Percentiles rank a stretch among this genome's conserved stretches.
Conservation (phyloP, 2,329 filamentous ascomycete species). For the Chalaropsis thielavioides region DNA sequence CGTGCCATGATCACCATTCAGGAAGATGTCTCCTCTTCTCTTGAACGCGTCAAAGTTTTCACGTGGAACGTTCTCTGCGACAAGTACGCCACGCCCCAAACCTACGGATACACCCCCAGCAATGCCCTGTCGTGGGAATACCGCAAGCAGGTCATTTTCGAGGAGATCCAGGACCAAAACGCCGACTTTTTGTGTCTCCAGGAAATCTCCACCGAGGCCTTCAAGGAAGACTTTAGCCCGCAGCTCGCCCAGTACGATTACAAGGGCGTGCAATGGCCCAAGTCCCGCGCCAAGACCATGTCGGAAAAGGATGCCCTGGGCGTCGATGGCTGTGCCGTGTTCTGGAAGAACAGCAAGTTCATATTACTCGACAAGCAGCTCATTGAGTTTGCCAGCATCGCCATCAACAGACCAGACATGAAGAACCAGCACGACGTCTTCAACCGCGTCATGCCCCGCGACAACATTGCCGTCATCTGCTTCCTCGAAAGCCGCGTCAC, state of each 20-base stretch:
- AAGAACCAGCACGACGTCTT: constrained; percentile 96
- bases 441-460: constrained; percentile 95
- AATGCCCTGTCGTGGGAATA: constrained; percentile 76
- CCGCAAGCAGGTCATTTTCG: constrained; percentile 66
- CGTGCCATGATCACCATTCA: constrained; percentile 69
- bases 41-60: constrained; percentile 67
- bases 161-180: constrained; percentile 63
- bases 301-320: constrained; percentile 69
- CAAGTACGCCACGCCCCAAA: constrained; percentile 69
- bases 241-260: constrained; percentile 76
- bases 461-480: constrained; percentile 84
- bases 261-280: constrained; percentile 86
- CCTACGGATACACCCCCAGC: constrained; percentile 83
- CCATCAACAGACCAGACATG: constrained; percentile 91
- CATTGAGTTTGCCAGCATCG: constrained; percentile 80
- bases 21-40: constrained; percentile 42
- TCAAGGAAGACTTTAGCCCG: constrained; percentile 82
- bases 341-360: constrained; percentile 92
- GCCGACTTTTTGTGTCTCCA: constrained; percentile 88
- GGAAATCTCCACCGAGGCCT: constrained; percentile 83
- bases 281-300: constrained; percentile 84
- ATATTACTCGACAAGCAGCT: constrained; percentile 87
- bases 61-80: constrained; percentile 96
- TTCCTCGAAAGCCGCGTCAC: constrained; percentile 88
- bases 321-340: constrained; percentile 95